These are phyloP conservation scores for Penicillium italicum DNA, from an alignment of 2,329 filamentous ascomycete genomes.

Conservation along the genomic window DNA sequence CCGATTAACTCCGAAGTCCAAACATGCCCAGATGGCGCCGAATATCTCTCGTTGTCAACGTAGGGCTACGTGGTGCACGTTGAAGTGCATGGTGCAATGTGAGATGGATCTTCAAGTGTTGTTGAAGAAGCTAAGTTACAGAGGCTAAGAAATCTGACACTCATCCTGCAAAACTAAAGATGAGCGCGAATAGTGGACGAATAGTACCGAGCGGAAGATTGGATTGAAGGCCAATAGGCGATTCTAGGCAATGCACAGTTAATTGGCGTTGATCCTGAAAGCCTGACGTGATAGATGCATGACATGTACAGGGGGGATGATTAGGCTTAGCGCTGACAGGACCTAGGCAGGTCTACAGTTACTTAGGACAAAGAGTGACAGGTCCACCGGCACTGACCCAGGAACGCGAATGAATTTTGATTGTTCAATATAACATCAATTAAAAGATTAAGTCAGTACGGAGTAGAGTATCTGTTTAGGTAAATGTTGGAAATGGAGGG, in stretches of 20 bases:
- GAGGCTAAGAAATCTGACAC: no score
- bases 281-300: background rate
- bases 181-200: background rate
- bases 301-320: background rate
- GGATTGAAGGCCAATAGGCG: slow-evolving; percentile 7
- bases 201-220: slow-evolving; percentile 4
- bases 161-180: background rate
- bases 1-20: background rate
- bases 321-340: background rate
- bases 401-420: no score
- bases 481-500: no score
- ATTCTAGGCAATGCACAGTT: slow-evolving; percentile 8
- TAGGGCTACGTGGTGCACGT: no score
- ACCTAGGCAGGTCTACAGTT: background rate
- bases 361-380: background rate
- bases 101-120: no score
- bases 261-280: background rate
- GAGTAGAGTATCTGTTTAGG: no score
- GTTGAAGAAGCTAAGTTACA: no score
- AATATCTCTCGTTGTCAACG: no score
- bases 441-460: background rate
- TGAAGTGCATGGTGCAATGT: no score
- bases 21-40: background rate
- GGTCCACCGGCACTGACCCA: background rate
- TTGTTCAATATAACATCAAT: no score